Conservation (phyloP, 2,329 filamentous ascomycete species). For the Bipolaris zeicola region DNA sequence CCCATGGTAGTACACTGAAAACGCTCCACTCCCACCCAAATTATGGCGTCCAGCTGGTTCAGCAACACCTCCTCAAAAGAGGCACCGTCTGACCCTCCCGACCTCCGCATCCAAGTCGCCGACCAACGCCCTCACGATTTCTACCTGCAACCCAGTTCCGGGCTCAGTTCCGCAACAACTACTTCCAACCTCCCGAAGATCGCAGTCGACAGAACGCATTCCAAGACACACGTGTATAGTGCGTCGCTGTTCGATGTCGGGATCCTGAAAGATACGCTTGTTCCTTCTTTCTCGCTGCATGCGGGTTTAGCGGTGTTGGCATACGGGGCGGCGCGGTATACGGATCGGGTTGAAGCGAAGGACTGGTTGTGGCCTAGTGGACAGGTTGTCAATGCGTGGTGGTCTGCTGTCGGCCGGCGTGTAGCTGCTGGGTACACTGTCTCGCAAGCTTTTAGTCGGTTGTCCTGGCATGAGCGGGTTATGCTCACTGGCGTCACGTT, state of each 20-base stretch:
- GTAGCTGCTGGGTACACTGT: slow-evolving; percentile 56
- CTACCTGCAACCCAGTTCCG: slow-evolving; percentile 35
- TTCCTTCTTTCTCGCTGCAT: slow-evolving; percentile 62
- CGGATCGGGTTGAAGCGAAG: slow-evolving; percentile 63
- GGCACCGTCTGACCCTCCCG: slow-evolving; percentile 28
- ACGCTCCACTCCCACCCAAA: slow-evolving; percentile 4
- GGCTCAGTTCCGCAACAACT: slow-evolving; percentile 18
- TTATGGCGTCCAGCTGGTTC: slow-evolving; percentile 41
- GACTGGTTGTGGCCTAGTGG: slow-evolving; percentile 64
- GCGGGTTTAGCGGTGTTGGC: slow-evolving; percentile 58
- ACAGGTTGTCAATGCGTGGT: slow-evolving; percentile 65
- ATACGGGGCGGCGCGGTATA: slow-evolving; percentile 59
- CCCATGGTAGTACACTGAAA: slow-evolving; percentile 1
- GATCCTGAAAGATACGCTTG: slow-evolving; percentile 59
- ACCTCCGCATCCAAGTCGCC: slow-evolving; percentile 39
- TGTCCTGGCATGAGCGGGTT: slow-evolving; percentile 62
- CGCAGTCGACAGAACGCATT: slow-evolving; percentile 39
- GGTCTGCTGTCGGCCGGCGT: slow-evolving; percentile 62
- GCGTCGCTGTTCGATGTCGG: slow-evolving; percentile 52
- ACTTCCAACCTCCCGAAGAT: background rate
- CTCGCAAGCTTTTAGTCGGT: slow-evolving; percentile 53
- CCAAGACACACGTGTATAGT: slow-evolving; percentile 39
- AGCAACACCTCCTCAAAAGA: slow-evolving; percentile 26
- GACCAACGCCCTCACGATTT: slow-evolving; percentile 42
- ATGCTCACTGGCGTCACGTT: slow-evolving; percentile 62